These are phyloP conservation scores for Salvia rosmarinus DNA, from an alignment of 257 asterid species.

Conservation along the genomic window DNA sequence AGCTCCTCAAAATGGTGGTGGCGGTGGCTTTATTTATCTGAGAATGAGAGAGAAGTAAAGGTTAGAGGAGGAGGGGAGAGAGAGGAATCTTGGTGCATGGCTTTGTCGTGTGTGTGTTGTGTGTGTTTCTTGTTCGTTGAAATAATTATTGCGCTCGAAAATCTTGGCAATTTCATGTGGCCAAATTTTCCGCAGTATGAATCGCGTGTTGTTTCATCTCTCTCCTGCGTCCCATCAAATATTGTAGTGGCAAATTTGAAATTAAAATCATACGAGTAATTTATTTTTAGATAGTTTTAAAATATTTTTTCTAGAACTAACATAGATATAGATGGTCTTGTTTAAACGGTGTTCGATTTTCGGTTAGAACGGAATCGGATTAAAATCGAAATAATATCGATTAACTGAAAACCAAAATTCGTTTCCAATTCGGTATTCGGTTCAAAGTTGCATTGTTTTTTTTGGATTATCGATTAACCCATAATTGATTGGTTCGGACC, in stretches of 20 bases:
- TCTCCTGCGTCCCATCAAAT: neutral
- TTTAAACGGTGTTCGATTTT: too few species aligned
- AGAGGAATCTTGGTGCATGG: constrained; percentile 4
- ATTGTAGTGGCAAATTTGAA: neutral
- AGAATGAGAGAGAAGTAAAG: constrained; percentile 23
- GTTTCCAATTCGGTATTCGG: too few species aligned
- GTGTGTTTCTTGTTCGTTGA: constrained; percentile 11
- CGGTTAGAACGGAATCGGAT: too few species aligned
- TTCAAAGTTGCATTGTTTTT: too few species aligned
- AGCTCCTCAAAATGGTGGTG: constrained; percentile 11
- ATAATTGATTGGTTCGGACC: too few species aligned
- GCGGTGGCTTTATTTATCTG: constrained; percentile 1
- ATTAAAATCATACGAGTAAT: too few species aligned
- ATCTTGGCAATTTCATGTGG: constrained; percentile 20
- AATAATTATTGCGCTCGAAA: constrained; percentile 1
- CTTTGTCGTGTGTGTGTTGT: constrained; percentile 5
- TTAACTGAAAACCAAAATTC: too few species aligned
- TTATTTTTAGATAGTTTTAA: too few species aligned
- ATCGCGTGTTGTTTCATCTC: neutral
- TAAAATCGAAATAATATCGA: too few species aligned
- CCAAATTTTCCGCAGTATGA: constrained; percentile 16
- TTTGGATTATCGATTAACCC: too few species aligned
- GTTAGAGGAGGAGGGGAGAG: constrained; percentile 16
- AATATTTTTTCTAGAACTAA: too few species aligned
- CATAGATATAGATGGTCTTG: too few species aligned